These are phyloP conservation scores for Asterophora parasitica DNA, from an alignment of 768 basidiomycete genomes.

Conservation along the genomic window DNA sequence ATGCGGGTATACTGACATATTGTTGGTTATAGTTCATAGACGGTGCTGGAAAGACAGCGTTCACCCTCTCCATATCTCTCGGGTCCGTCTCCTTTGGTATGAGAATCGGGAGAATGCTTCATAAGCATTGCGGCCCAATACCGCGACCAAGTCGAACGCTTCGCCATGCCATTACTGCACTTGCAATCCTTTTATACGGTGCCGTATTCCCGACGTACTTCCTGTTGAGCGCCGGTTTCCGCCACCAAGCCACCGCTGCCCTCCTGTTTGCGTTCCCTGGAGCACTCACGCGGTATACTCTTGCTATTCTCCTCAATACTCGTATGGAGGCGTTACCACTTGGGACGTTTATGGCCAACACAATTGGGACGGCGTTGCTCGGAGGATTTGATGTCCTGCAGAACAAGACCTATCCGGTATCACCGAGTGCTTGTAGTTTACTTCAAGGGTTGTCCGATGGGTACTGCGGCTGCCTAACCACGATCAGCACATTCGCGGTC, in stretches of 20 bases:
- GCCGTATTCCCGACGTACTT: conserved; percentile 79
- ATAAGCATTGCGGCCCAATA: conserved; percentile 36
- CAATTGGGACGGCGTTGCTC: conserved; percentile 77
- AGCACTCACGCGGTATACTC: conserved; percentile 73
- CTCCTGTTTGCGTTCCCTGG: conserved; percentile 90
- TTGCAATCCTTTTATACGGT: conserved; percentile 65
- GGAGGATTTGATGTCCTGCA: conserved; percentile 71
- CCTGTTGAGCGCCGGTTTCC: conserved; percentile 59
- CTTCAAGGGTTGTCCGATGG: conserved; percentile 85
- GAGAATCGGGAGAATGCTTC: conserved; percentile 45
- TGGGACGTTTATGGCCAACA: conserved; percentile 77
- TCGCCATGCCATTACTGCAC: conserved; percentile 45
- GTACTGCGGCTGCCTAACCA: conserved; percentile 93
- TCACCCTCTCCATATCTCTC: conserved; percentile 76
- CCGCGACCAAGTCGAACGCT: conserved; percentile 37
- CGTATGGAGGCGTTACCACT: conserved; percentile 59
- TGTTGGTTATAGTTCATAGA: conserved; percentile 67
- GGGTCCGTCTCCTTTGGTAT: conserved; percentile 74
- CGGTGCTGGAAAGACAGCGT: conserved; percentile 72
- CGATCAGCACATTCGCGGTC: conserved; percentile 87
- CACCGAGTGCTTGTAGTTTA: conserved; percentile 55
- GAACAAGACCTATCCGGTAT: conserved; percentile 37
- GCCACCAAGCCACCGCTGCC: conserved; percentile 80
- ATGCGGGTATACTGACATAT: conserved; percentile 1
- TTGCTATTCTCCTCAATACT: conserved; percentile 71